Evolutionary conservation across 2,329 filamentous ascomycete genomes (phyloP).

Genomic region (Colletotrichum sp.): DNA sequence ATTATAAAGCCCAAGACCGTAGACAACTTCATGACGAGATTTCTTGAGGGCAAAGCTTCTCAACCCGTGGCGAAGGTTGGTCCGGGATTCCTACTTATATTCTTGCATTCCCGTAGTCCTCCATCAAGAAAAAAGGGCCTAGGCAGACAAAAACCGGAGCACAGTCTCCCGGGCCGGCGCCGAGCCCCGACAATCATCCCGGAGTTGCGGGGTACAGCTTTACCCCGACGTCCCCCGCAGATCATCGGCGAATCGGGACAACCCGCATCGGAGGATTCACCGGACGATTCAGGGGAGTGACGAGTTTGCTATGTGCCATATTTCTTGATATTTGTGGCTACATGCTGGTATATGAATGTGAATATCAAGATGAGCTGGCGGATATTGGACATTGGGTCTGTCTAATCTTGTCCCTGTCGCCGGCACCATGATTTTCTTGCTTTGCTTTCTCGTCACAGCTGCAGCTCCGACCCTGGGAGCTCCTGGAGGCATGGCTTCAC

Average conservation of each 20-base stretch:
- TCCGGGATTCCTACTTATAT: rapidly evolving
- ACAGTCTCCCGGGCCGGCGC: neutral
- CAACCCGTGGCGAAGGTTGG: rapidly evolving
- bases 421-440: neutral
- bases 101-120: neutral
- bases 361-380: neutral
- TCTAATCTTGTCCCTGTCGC: neutral
- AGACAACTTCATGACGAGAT: neutral
- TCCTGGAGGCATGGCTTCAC: neutral
- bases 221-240: neutral
- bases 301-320: neutral
- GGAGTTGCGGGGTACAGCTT: neutral
- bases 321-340: neutral
- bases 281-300: neutral
- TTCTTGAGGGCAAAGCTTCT: neutral
- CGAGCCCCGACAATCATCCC: neutral
- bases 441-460: neutral
- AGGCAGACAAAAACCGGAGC: neutral
- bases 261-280: neutral
- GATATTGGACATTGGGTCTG: neutral
- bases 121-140: rapidly evolving
- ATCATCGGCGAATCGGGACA: neutral
- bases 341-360: neutral
- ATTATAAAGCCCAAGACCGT: neutral
- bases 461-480: neutral